phyloP scores from a whole-genome alignment of 768 basidiomycete species.

The Tricholoma hemisulphureum region DNA sequence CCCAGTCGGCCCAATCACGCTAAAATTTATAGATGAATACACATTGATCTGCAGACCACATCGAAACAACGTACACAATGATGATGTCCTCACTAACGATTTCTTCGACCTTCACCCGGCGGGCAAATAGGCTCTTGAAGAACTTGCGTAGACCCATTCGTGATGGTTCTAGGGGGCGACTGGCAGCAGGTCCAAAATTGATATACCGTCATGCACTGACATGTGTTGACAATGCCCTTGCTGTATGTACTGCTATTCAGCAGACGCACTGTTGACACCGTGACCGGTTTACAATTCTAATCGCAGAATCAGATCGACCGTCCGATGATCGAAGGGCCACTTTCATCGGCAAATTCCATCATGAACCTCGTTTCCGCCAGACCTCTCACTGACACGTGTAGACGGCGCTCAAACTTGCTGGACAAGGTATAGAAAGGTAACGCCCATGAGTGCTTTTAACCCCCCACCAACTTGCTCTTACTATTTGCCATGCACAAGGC shows the following conservation, averaged over 20 bases:
- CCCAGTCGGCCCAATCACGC: slow-evolving; percentile 2
- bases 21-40: not conserved
- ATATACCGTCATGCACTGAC: not conserved
- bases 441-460: not conserved
- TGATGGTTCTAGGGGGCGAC: not conserved
- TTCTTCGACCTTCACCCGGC: not conserved
- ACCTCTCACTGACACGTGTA: not conserved
- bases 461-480: not conserved
- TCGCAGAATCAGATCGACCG: not conserved
- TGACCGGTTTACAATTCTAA: no score
- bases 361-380: not conserved
- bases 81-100: slow-evolving; percentile 1
- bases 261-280: no score
- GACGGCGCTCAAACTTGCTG: not conserved
- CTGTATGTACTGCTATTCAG: not conserved
- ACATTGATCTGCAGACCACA: not conserved
- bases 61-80: not conserved
- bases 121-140: not conserved
- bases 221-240: not conserved
- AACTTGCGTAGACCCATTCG: not conserved
- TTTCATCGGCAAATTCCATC: not conserved
- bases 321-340: not conserved
- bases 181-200: not conserved
- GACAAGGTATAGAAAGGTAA: not conserved
- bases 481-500: not conserved